Base-by-base conservation (phyloP, 495 filamentous ascomycete species). In the Jackrogersella multiformis region DNA sequence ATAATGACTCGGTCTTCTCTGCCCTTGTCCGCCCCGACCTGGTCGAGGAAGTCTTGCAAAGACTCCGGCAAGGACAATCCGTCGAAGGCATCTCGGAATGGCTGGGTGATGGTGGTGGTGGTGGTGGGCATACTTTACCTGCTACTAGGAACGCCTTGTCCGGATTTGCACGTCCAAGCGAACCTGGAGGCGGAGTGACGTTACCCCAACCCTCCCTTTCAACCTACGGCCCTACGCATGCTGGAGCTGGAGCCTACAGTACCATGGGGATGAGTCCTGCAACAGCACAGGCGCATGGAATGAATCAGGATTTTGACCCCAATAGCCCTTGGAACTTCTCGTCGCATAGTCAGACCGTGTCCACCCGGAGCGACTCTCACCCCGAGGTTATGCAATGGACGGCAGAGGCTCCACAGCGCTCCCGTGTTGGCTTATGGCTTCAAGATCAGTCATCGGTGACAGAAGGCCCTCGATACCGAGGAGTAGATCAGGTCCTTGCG, bases 1-100 rank as follows among this genome's bases (percentile, higher is more conserved):
- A 75, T 7, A 82, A 71, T 66, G 78, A 85, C 7, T 77, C 78
- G 1, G 74, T 86, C 28, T 65, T 85, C 24, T 71, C 76, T 24
- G 84, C 83, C 20, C 77, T 82, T 20, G 75, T 75, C 2, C 77
- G 74, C 13, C 73, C 75, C 9, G 80, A 82, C 12, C 52, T 77
- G 12, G 75, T 79, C 56, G 80, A 85, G 45, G 80, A 85, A 39
- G 76, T 85, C 13, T 65, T 86, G 20, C 64, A 75, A 28, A 81
- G 78, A 21, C 57, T 86, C 21, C 80, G 81, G 15, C 77, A 67
- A 34, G 83, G 83, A 30, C 79, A 83, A 59, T 76, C 79, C n/a
- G 68, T 85, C 12, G 81, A 84, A 18, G 73, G 53, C 18, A 84
- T 86, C 54, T 78, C 79, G 5, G 75, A 81, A 46, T 82, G 79